Evolutionary conservation across 2,329 filamentous ascomycete genomes (phyloP), one percentile per base, ranked within the genome.

Genomic region (Phaeosphaeriaceae sp.): DNA sequence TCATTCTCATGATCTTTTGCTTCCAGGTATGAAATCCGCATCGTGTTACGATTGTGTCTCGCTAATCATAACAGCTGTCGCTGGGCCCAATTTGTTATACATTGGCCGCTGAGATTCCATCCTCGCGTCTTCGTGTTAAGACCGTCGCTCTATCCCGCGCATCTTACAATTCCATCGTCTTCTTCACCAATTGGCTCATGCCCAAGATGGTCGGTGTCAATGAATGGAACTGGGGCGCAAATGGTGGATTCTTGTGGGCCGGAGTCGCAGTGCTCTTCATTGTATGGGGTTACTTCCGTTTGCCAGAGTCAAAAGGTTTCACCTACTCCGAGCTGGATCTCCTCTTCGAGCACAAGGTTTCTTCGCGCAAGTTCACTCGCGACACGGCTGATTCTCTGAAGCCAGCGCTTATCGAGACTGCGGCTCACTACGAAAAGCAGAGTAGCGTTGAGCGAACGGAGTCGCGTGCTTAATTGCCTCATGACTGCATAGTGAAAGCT

Each of bases 11-110:
- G 67, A 65, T 69, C 40, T 68, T 70, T 49, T 66, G 64, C 59
- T 68, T 69, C 59, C 67, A 70, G 63, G 65, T 68, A 59, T 21
- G 63, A 10, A 9, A 23, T 46, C 22, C 10, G 8, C 15, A 17
- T 30, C 23, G 13, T 6, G 5, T 30, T 44, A 4, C 5, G 26
- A 17, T 44, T 13, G 35, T 46, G 3, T 30, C 91, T 93, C 35
- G 86, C 89, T 73, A 95, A 96, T 78, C 89, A 94, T 73, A 81
- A 91, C 48, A 91, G 66, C 59, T 68, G 19, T 68, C 91, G 0
- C 92, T 97, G 26, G 93, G 93, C 24, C 94, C 93, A 0, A 91
- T 96, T 10, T 92, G 90, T 77, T 97, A 95, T 79, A 94, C 92
- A 0, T 85, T 97, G 7, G 92, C 96, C 2, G 86, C 90, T 1